Evolutionary conservation across 192 early-diverging fungal species (phyloP).

Genomic region (Radiomyces spectabilis): DNA sequence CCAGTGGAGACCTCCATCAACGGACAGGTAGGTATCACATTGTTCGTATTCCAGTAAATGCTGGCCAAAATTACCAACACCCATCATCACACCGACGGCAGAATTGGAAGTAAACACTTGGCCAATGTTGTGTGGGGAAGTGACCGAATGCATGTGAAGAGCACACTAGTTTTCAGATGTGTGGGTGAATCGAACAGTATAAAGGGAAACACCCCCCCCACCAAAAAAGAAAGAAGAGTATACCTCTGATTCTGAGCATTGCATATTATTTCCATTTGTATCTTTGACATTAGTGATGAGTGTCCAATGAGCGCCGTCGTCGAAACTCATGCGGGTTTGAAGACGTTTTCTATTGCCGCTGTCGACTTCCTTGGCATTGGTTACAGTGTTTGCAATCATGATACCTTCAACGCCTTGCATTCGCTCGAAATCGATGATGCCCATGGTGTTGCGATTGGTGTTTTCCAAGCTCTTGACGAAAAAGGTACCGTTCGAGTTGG

Average conservation of each 20-base stretch:
- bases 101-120: constrained; percentile 63
- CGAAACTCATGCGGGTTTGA: constrained; percentile 73
- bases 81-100: constrained; percentile 83
- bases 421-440: constrained; percentile 87
- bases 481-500: constrained; percentile 84
- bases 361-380: constrained; percentile 62
- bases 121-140: constrained; percentile 56
- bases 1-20: constrained; percentile 82
- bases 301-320: constrained; percentile 78
- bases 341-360: constrained; percentile 45
- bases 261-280: constrained; percentile 12
- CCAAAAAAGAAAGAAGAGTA: too few species aligned
- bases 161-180: constrained; percentile 54
- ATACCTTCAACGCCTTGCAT: constrained; percentile 78
- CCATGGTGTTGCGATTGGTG: constrained; percentile 68
- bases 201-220: too few species aligned
- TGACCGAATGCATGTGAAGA: constrained; percentile 84
- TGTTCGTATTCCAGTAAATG: constrained; percentile 61
- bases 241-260: too few species aligned
- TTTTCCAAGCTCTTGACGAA: constrained; percentile 74
- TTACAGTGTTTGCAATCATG: constrained; percentile 76
- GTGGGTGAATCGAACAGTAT: too few species aligned
- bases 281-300: constrained; percentile 36
- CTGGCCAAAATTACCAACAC: constrained; percentile 81
- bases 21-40: constrained; percentile 81